Conservation (phyloP, 208 protist species). For the Spironucleus salmonicida region DNA sequence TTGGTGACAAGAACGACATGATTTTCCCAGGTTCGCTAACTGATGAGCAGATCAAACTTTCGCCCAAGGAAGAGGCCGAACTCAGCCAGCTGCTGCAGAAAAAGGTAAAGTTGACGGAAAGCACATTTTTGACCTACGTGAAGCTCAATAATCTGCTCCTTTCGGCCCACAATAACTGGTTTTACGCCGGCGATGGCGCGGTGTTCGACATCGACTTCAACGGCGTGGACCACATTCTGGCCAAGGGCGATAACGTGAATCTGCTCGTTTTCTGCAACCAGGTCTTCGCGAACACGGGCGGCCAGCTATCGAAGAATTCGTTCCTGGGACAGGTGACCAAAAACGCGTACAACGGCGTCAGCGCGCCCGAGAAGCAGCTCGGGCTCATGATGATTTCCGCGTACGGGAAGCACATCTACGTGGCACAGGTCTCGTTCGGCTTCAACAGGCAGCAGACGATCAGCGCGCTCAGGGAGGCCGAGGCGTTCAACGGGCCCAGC, state of each 20-base stretch:
- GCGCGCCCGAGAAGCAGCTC: constrained; percentile 50
- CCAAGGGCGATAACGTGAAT: constrained; percentile 41
- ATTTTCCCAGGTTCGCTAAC: not conserved
- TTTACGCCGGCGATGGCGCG: constrained; percentile 48
- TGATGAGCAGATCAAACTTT: not conserved
- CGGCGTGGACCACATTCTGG: constrained; percentile 47
- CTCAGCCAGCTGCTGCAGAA: not conserved
- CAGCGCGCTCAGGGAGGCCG: constrained; percentile 46
- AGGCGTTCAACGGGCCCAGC: constrained; percentile 46
- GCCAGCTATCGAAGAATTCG: constrained; percentile 37
- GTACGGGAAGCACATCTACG: constrained; percentile 45
- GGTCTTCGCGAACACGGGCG: constrained; percentile 43
- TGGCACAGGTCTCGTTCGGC: constrained; percentile 45
- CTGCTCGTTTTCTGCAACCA: constrained; percentile 42
- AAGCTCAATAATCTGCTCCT: constrained; percentile 36
- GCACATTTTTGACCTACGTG: not conserved
- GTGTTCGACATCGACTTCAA: constrained; percentile 50
- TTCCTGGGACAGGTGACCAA: constrained; percentile 35
- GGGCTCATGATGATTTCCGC: constrained; percentile 39
- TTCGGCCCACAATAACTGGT: constrained; percentile 30
- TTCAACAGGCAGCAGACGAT: constrained; percentile 44
- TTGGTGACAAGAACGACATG: not conserved
- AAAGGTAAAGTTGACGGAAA: not conserved
- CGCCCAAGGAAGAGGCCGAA: not conserved
- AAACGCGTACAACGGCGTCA: constrained; percentile 45